Conservation (phyloP, 441 rosid genomes). For the Adansonia gregorii region DNA sequence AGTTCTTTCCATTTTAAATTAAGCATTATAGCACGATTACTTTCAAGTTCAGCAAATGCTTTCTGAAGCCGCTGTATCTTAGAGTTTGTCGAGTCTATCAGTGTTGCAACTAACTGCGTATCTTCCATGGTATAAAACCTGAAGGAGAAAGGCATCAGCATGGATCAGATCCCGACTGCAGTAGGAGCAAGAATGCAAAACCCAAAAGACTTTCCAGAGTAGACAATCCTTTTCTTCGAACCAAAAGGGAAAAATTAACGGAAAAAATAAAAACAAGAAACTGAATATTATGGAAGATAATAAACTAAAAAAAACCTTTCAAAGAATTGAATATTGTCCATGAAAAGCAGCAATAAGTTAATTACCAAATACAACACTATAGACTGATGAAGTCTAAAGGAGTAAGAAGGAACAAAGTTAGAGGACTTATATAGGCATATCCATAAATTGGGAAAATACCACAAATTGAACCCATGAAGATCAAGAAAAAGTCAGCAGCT, state of each 20-base stretch:
- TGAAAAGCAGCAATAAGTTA: background rate
- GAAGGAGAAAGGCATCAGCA: conserved; percentile 22
- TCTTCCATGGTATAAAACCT: conserved; percentile 66
- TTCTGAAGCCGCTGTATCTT: conserved; percentile 97
- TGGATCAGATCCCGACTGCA: background rate
- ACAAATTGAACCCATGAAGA: background rate
- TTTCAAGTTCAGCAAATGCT: conserved; percentile 97
- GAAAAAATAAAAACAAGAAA: background rate
- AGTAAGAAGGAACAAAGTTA: background rate
- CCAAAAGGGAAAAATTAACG: background rate
- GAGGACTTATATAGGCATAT: background rate
- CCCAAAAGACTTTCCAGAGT: too few species aligned
- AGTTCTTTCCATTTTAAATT: conserved; percentile 95
- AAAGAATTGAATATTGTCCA: background rate
- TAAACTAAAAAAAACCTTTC: background rate
- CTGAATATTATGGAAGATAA: background rate
- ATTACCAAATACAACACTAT: background rate
- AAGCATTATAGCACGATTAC: conserved; percentile 82
- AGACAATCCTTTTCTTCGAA: background rate
- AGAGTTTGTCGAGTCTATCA: conserved; percentile 79
- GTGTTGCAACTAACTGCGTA: conserved; percentile 64
- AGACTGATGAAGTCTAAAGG: background rate
- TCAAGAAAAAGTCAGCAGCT: conserved; percentile 3
- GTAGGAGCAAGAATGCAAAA: too few species aligned
- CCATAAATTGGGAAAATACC: background rate